phyloP scores from a whole-genome alignment of 2,329 filamentous ascomycete species.

The Penicillium freii region DNA sequence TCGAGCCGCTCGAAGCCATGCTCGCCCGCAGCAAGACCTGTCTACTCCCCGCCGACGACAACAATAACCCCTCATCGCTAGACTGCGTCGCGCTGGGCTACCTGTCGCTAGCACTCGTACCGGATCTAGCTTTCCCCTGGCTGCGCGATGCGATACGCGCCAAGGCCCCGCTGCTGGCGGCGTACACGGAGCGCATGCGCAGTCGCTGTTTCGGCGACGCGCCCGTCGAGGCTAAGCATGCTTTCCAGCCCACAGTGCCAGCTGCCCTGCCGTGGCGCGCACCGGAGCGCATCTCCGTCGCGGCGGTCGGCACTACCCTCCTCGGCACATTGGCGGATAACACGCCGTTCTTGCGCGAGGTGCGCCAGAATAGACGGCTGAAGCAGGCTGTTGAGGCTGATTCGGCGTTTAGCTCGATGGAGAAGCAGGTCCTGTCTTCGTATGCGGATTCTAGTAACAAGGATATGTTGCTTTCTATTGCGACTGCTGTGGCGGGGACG shows the following conservation, averaged over 20 bases:
- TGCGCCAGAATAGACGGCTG: slow-evolving; percentile 39
- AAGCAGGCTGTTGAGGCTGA: slow-evolving; percentile 33
- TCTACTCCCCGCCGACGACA: slow-evolving; percentile 48
- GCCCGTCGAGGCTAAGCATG: slow-evolving; percentile 19
- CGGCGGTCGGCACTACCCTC: slow-evolving; percentile 36
- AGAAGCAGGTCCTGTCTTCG: slow-evolving; percentile 27
- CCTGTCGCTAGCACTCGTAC: slow-evolving; percentile 67
- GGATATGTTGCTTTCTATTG: slow-evolving; percentile 39
- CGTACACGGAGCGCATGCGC: slow-evolving; percentile 46
- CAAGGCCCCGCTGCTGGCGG: slow-evolving; percentile 48
- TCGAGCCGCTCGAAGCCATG: slow-evolving; percentile 67
- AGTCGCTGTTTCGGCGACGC: slow-evolving; percentile 38
- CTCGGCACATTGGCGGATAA: slow-evolving; percentile 37
- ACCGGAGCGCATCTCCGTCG: slow-evolving; percentile 33
- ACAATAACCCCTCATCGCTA: slow-evolving; percentile 57
- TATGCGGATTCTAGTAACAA: slow-evolving; percentile 29
- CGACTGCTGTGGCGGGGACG: slow-evolving; percentile 34
- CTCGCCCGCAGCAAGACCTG: slow-evolving; percentile 54
- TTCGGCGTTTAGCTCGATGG: slow-evolving; percentile 24
- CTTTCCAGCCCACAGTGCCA: slow-evolving; percentile 16
- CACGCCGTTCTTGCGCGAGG: slow-evolving; percentile 37
- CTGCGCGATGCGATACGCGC: slow-evolving; percentile 55
- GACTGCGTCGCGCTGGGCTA: slow-evolving; percentile 83
- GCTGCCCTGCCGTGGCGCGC: slow-evolving; percentile 36
- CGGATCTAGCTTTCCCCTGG: slow-evolving; percentile 62